Conservation (phyloP, 2,329 filamentous ascomycete species). For the Rhynchosporium agropyri region DNA sequence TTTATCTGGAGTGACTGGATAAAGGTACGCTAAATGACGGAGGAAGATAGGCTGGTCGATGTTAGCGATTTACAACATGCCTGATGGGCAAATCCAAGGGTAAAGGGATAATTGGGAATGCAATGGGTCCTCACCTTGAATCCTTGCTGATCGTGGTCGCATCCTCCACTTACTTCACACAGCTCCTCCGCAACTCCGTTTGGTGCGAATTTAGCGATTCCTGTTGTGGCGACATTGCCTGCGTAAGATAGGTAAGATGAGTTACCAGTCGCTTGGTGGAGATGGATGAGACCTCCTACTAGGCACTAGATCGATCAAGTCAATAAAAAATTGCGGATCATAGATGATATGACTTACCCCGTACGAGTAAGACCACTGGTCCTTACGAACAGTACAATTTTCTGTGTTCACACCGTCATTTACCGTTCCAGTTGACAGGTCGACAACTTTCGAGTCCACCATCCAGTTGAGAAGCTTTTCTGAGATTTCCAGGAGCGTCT, state of each 20-base stretch:
- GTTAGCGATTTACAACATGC: background rate
- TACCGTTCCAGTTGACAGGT: conserved; percentile 11
- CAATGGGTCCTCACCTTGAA: conserved; percentile 5
- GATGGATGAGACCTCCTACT: conserved; percentile 15
- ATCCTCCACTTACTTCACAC: conserved; percentile 12
- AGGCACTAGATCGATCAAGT: conserved; percentile 2
- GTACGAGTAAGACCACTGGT: conserved; percentile 18
- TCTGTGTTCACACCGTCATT: conserved; percentile 17
- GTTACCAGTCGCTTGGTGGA: conserved; percentile 18
- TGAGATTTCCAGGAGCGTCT: conserved; percentile 13
- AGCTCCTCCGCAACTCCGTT: conserved; percentile 14
- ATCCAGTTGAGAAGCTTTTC: conserved; percentile 17
- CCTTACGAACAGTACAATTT: conserved; percentile 2
- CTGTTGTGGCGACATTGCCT: conserved; percentile 9
- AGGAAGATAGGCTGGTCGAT: conserved; percentile 15
- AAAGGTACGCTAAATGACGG: conserved; percentile 11
- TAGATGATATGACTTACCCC: conserved; percentile 6
- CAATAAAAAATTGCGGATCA: background rate
- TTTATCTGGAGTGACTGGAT: conserved; percentile 7
- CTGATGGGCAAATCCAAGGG: no score
- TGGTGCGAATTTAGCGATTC: conserved; percentile 12
- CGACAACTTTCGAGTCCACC: conserved; percentile 12
- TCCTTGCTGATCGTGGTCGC: conserved; percentile 19
- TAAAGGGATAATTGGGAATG: no score
- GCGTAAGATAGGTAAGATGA: conserved; percentile 16